Evolutionary conservation across 371 early-diverging fungal genomes (phyloP), one percentile per base, ranked within the genome.

Genomic region (Syncephalastrum sp.): DNA sequence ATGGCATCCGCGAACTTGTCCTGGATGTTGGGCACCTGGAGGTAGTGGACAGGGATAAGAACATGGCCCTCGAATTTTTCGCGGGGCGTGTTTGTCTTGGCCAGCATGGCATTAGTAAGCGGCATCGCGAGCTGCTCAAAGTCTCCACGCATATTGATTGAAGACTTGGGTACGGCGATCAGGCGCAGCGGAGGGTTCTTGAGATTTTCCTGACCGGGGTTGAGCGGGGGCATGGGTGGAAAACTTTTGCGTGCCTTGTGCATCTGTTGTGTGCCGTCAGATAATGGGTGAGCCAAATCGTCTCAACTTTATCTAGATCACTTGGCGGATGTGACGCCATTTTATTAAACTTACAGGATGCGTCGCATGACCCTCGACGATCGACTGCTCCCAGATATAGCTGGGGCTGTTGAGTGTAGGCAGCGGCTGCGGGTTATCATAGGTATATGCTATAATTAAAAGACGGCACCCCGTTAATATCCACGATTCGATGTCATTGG

Each of bases 361-460:
- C 0, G 87, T 87, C n/a, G 88, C 85, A 55, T 90, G 90, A 13
- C 91, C 91, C 60, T 90, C 91, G 12, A 88, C 65, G 19, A 90
- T 76, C 42, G 80, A 71, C 62, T 87, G 87, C 57, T 90, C 91
- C 91, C 91, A 90, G 50, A 83, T 81, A n/a, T 86, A 65, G 3
- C 75, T 66, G 7, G 83, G 67, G 3, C 74, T 73, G 3, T 61
- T 46, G 16, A 86, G 63, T 23, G 63, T 67, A 14, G 85, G 89
- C 1, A 70, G 48, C 0, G 75, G 61, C 17, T 74, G 76, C 44
- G 77, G 81, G 57, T 79, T 63, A 50, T 70, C 70, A 63, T 84
- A 89, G 4, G 85, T 79, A 29, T 77, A 58, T n/a, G 68, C 72
- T 78, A 54, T 6, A 25, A 4, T 23, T 42, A 33, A 33, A 33